Percentiles rank a stretch among this genome's conserved stretches.
phyloP scores from a whole-genome alignment of 345 rosid genomes.

The Jatropha curcas region DNA sequence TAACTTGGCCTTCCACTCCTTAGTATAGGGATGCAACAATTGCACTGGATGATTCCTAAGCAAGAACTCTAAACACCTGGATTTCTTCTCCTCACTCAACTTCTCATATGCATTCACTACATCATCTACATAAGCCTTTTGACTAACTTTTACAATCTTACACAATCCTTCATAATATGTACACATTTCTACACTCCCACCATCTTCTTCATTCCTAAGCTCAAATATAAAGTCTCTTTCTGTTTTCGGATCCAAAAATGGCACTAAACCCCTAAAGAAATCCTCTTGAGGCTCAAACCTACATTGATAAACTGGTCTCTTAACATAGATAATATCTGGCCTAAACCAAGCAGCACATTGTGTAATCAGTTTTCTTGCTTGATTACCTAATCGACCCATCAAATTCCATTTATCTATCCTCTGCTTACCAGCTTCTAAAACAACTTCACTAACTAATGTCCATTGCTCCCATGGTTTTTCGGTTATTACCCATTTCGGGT shows the following conservation, averaged over 20 bases:
- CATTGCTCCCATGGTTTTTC: slow-evolving; percentile 94
- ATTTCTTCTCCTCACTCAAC: slow-evolving; percentile 73
- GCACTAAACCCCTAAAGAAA: slow-evolving; percentile 58
- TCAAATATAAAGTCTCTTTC: slow-evolving; percentile 61
- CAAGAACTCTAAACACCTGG: slow-evolving; percentile 72
- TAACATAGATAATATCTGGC: slow-evolving; percentile 86
- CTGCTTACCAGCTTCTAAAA: slow-evolving; percentile 66
- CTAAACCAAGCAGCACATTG: slow-evolving; percentile 93
- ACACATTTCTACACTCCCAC: slow-evolving; percentile 56
- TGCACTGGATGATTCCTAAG: slow-evolving; percentile 64
- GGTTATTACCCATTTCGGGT: slow-evolving; percentile 78
- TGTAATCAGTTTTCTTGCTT: slow-evolving; percentile 59
- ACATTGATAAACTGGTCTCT: slow-evolving; percentile 87
- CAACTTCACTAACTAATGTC: slow-evolving; percentile 89
- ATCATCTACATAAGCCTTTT: slow-evolving; percentile 89
- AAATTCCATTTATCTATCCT: slow-evolving; percentile 91
- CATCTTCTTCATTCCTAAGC: slow-evolving; percentile 54
- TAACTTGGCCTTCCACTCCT: slow-evolving; percentile 90
- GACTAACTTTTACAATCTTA: slow-evolving; percentile 77
- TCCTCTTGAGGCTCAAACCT: slow-evolving; percentile 87
- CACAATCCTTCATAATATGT: slow-evolving; percentile 85
- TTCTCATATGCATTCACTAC: slow-evolving; percentile 84
- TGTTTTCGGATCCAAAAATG: slow-evolving; percentile 66
- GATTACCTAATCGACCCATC: slow-evolving; percentile 91
- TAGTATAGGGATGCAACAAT: slow-evolving; percentile 86